Evolutionary conservation across 768 basidiomycete genomes (phyloP).

Genomic region (Russula sp.): DNA sequence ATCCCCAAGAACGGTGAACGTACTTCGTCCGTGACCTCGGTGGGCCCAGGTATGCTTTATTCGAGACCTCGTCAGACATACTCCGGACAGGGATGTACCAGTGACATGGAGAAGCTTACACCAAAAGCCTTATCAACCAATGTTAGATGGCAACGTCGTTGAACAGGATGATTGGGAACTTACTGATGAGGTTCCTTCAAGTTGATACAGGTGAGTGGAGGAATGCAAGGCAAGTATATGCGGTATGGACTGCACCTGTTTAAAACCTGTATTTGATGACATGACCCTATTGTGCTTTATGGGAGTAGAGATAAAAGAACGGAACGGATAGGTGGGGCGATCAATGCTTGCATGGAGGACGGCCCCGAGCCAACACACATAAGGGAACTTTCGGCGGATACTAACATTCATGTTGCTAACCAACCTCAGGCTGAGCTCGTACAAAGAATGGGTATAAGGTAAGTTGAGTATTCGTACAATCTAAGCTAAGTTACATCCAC

Average conservation of each 20-base stretch:
- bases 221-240: neutral
- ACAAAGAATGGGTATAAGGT: slow-evolving; percentile 17
- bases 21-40: slow-evolving; percentile 61
- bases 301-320: slow-evolving; percentile 15
- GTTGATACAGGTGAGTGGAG: slow-evolving; percentile 13
- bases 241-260: slow-evolving; percentile 34
- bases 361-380: neutral
- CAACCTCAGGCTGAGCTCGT: too few species aligned
- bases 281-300: slow-evolving; percentile 30
- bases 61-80: slow-evolving; percentile 27
- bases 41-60: slow-evolving; percentile 50
- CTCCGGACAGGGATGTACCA: neutral
- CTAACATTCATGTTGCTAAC: neutral
- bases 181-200: slow-evolving; percentile 51
- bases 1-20: slow-evolving; percentile 22
- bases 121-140: slow-evolving; percentile 31
- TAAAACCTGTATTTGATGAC: slow-evolving; percentile 35
- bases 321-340: slow-evolving; percentile 8
- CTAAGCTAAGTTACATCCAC: slow-evolving; percentile 9
- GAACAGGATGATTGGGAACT: slow-evolving; percentile 29
- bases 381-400: neutral
- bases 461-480: slow-evolving; percentile 16
- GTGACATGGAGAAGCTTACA: slow-evolving; percentile 24
- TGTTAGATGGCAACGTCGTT: neutral
- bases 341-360: slow-evolving; percentile 2